A percentile compares a stretch with the other conserved stretches of the same genome.
Evolutionary conservation across 2,329 filamentous ascomycete genomes (phyloP).

Genomic region (Diaporthe sp.): DNA sequence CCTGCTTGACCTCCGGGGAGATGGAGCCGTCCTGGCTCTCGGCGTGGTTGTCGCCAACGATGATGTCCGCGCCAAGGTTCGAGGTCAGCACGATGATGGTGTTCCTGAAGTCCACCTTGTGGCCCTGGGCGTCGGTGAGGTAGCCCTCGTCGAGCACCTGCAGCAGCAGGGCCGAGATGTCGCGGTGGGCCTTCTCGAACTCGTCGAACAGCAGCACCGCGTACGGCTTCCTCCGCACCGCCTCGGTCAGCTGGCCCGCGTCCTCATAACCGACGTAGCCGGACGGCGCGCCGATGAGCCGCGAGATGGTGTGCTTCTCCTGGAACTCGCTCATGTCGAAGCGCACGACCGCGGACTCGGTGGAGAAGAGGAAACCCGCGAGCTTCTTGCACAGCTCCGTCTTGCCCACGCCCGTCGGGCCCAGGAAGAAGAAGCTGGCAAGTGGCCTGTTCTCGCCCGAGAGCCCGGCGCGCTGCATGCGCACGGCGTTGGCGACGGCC

Average conservation of each 20-base stretch:
- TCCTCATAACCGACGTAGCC: conserved; percentile 98
- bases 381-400: conserved; percentile 98
- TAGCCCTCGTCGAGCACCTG: conserved; percentile 98
- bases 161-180: conserved; percentile 91
- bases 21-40: conserved; percentile 77
- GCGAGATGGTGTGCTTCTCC: conserved; percentile 95
- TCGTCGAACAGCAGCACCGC: conserved; percentile 96
- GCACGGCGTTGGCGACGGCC: conserved; percentile 91
- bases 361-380: conserved; percentile 92
- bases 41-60: conserved; percentile 82
- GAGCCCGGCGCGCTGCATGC: conserved; percentile 92
- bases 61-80: conserved; percentile 92
- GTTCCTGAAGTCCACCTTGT: conserved; percentile 97
- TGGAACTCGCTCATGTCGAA: conserved; percentile 99
- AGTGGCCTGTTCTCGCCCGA: conserved; percentile 92
- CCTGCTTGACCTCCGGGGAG: conserved; percentile 77
- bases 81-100: conserved; percentile 97
- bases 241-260: conserved; percentile 94
- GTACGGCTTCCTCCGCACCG: conserved; percentile 94
- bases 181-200: conserved; percentile 96
- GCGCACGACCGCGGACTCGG: conserved; percentile 88
- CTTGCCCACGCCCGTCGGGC: conserved; percentile 96
- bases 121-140: conserved; percentile 93
- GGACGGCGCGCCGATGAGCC: conserved; percentile 91
- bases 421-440: conserved; percentile 97